Conservation (phyloP, 805 yeast genomes). For the Wickerhamomyces alni region DNA sequence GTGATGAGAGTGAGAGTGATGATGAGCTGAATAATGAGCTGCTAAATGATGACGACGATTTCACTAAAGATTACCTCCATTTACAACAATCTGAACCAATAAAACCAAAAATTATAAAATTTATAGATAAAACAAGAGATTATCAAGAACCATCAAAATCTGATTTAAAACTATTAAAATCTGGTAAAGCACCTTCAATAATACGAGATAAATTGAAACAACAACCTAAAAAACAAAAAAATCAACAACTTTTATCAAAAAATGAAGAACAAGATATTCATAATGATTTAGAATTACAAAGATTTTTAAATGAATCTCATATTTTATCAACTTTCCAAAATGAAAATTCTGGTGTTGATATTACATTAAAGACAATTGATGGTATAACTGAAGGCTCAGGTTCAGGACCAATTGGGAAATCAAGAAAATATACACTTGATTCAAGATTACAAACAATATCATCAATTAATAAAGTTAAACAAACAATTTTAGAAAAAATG, state of each 20-base stretch:
- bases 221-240: constrained; percentile 6
- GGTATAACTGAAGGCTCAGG: constrained; percentile 27
- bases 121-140: constrained; percentile 28
- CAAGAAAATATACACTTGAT: constrained; percentile 58
- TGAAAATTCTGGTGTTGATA: constrained; percentile 47
- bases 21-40: not conserved
- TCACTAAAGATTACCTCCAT: constrained; percentile 4
- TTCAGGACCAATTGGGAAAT: constrained; percentile 46
- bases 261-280: constrained; percentile 48
- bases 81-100: constrained; percentile 6
- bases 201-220: constrained; percentile 9
- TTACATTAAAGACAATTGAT: constrained; percentile 57
- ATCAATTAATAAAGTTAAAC: constrained; percentile 36
- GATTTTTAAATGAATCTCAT: constrained; percentile 68
- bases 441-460: constrained; percentile 49
- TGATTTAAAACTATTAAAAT: constrained; percentile 46
- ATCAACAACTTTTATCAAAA: constrained; percentile 16
- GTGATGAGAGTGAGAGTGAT: constrained; percentile 14
- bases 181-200: constrained; percentile 51
- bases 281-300: constrained; percentile 67
- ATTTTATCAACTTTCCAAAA: constrained; percentile 37
- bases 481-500: constrained; percentile 57
- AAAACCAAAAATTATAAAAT: constrained; percentile 30
- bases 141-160: constrained; percentile 32
- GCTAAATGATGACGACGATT: constrained; percentile 11